Evolutionary conservation across 2,329 filamentous ascomycete genomes (phyloP).

Genomic region (Stagonosporopsis tanaceti): DNA sequence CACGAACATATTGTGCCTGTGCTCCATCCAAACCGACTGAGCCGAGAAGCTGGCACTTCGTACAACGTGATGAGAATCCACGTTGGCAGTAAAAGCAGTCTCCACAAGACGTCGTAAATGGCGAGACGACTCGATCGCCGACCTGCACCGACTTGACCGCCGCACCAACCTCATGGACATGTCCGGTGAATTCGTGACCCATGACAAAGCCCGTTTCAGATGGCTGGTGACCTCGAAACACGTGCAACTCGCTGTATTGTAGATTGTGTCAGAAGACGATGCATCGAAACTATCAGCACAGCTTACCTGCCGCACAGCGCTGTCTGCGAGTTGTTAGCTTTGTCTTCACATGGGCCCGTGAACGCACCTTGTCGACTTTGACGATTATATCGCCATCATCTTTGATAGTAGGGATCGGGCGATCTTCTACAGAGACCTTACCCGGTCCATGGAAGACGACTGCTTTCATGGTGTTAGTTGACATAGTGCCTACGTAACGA

Average conservation of each 20-base stretch:
- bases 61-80: constrained; percentile 79
- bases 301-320: constrained; percentile 85
- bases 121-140: constrained; percentile 81
- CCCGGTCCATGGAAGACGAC: constrained; percentile 85
- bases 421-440: constrained; percentile 78
- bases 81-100: constrained; percentile 86
- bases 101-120: constrained; percentile 72
- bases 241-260: constrained; percentile 75
- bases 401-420: constrained; percentile 78
- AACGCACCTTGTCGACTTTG: constrained; percentile 71
- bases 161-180: constrained; percentile 71
- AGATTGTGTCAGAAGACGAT: background rate
- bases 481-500: constrained; percentile 20
- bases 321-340: constrained; percentile 54
- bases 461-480: constrained; percentile 73
- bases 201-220: constrained; percentile 70
- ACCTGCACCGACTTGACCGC: constrained; percentile 72
- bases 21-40: constrained; percentile 73
- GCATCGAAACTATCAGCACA: background rate
- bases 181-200: constrained; percentile 90
- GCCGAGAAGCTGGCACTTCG: constrained; percentile 74
- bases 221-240: constrained; percentile 82
- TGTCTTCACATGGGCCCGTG: background rate
- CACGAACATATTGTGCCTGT: constrained; percentile 77
- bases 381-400: constrained; percentile 79